Base-by-base conservation (phyloP, 2,329 filamentous ascomycete species). In the Thielaviopsis musarum region DNA sequence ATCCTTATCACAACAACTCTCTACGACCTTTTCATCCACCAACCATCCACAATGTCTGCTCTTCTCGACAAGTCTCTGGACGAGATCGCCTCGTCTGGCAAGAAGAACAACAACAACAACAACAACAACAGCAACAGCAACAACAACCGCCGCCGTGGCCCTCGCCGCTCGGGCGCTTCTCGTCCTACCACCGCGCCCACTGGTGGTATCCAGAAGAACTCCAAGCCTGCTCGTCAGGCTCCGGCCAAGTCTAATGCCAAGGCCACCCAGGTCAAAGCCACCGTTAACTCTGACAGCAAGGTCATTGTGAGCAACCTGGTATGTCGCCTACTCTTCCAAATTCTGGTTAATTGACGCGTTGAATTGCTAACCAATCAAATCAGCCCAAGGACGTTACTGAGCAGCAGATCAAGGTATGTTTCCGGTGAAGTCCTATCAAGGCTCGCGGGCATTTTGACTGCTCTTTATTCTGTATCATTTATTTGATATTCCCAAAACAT, bases 371-470 rank as follows among this genome's bases (percentile, higher is more conserved):
- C 73, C 28, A 56, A 26, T 9, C 19, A 59, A 38, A 38, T 15
- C 66, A 97, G 89, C 93, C 93, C 72, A 84, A 85, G 78, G 93
- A 98, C 83, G 90, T 98, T 74, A 88, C 84, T 76, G 91, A 97
- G 81, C 78, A 77, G 77, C 88, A 94, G 84, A 94, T 98, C 78
- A 97, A 98, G 93, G 93, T 98, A 98, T 94, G 93, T 98, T 90
- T 87, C 90, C 84, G 79, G 82, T 86, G 78, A 85, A 84, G 60
- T 53, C 59, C 38, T 58, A 22, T 58, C 54, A 57, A 54, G 57
- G 54, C 60, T 54, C 60, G 53, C 60, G 54, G 60, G 60, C 57
- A 62, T 62, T 59, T 62, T 62, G 60, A 62, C 60, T 62, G 60
- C 60, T 62, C 60, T 62, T 53, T 59, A 59, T 48, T 60, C 21